Evolutionary conservation across 2,329 filamentous ascomycete genomes (phyloP), one percentile per base, ranked within the genome.

Genomic region (Xylariaceae sp.): DNA sequence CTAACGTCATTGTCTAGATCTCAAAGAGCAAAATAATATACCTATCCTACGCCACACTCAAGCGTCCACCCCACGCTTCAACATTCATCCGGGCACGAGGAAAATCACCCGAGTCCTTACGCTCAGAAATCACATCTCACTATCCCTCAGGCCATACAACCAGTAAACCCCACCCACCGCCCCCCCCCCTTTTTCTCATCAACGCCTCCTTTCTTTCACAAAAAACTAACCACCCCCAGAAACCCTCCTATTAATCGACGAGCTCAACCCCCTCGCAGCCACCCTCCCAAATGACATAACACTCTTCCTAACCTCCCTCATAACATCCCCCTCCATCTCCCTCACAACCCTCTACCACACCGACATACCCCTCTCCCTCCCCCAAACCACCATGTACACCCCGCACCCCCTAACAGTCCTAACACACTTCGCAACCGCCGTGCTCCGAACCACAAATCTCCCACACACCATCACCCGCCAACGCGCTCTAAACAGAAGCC

Each of bases 371-470:
- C 68, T 82, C 22, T 59, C 72, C 47, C 68, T 65, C 5, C 56
- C 66, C 12, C 19, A 48, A n/a, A 57, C 66, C 11, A 56, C 62
- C 31, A 78, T 68, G 61, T 84, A 89, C 68, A 72, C 80, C 15
- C 89, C 90, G 1, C 72, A 82, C 27, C 83, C 90, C 0, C 75
- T 95, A 11, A 83, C 83, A 1, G 73, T 90, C 1, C 75, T 97
- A 18, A 81, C 78, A 41, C 95, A 95, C 68, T 83, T 96, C 50
- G 89, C 91, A n/a, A 99, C 94, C 3, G 86, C 90, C 3, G 80
- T 97, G 46, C 77, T 97, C 51, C 83, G 81, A 5, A 75, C 88
- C 0, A 83, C 86, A 36, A 87, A 83, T 12, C 77, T 96, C 36
- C 73, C 82, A 7, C 90, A 96, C 58, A 80, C 88, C 39, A 76